These are phyloP conservation scores for Colletotrichum noveboracense DNA, from an alignment of 2,329 filamentous ascomycete species.

Conservation along the genomic window DNA sequence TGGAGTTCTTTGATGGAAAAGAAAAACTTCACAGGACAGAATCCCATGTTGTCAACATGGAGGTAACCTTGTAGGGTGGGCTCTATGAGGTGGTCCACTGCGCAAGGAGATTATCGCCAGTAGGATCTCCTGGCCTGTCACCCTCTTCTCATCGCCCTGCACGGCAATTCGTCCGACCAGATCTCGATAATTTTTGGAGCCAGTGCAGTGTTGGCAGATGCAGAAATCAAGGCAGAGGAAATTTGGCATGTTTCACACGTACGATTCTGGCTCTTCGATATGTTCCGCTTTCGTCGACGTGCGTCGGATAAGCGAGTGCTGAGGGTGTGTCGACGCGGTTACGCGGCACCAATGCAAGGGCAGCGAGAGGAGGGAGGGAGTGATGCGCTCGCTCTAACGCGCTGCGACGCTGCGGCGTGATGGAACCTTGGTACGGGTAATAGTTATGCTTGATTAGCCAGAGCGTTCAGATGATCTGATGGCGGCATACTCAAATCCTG, in stretches of 20 bases:
- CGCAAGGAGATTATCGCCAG: neutral
- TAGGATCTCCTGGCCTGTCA: neutral
- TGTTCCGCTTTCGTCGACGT: neutral
- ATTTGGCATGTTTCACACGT: conserved; percentile 7
- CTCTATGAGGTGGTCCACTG: neutral
- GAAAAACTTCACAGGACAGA: neutral
- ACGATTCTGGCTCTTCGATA: neutral
- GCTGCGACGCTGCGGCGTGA: neutral
- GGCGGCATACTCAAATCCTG: neutral
- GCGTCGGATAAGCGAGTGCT: neutral
- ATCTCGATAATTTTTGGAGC: neutral
- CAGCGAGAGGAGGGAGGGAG: neutral
- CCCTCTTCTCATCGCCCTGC: neutral
- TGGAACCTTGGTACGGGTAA: neutral
- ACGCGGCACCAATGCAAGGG: neutral
- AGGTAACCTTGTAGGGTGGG: neutral
- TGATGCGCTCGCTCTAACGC: neutral
- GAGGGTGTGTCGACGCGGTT: neutral
- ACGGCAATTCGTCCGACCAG: conserved; percentile 6
- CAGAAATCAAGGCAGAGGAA: conserved; percentile 17
- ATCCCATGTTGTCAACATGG: neutral
- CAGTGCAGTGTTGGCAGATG: neutral
- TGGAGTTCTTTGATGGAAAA: neutral
- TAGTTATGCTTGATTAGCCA: neutral
- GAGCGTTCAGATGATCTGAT: neutral